Conservation (phyloP, 768 basidiomycete species). For the Calocera viscosa region DNA sequence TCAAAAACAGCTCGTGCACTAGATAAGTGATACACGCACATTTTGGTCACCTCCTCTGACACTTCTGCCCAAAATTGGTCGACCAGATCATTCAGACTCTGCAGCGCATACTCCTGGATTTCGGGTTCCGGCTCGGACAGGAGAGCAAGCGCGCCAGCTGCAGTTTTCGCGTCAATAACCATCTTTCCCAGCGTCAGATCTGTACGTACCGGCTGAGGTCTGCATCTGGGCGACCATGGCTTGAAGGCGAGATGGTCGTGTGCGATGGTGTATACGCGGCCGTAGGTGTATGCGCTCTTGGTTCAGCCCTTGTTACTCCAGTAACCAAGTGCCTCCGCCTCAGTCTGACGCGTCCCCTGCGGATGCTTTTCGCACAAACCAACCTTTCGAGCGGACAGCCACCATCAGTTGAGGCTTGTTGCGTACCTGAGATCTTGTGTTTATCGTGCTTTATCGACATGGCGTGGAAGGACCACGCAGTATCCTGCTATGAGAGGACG, state of each 20-base stretch:
- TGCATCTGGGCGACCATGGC: constrained; percentile 7
- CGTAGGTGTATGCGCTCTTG: not conserved
- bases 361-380: constrained; percentile 6
- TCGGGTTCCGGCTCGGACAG: constrained; percentile 74
- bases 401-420: not conserved
- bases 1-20: constrained; percentile 6
- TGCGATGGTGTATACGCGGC: not conserved
- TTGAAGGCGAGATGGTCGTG: not conserved
- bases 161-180: constrained; percentile 24
- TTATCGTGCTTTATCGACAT: too few species aligned
- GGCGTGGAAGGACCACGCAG: too few species aligned
- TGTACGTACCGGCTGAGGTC: not conserved
- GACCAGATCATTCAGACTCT: constrained; percentile 66
- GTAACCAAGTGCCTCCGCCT: not conserved
- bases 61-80: constrained; percentile 98
- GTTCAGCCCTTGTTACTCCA: not conserved
- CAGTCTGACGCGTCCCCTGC: constrained; percentile 5
- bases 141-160: constrained; percentile 82
- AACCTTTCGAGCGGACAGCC: not conserved
- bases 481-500: too few species aligned
- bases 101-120: constrained; percentile 86
- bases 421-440: not conserved
- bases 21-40: constrained; percentile 43
- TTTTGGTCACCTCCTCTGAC: constrained; percentile 79
- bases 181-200: not conserved